Conservation (phyloP, 2,329 filamentous ascomycete genomes). For the Trichoderma afroharzianum region DNA sequence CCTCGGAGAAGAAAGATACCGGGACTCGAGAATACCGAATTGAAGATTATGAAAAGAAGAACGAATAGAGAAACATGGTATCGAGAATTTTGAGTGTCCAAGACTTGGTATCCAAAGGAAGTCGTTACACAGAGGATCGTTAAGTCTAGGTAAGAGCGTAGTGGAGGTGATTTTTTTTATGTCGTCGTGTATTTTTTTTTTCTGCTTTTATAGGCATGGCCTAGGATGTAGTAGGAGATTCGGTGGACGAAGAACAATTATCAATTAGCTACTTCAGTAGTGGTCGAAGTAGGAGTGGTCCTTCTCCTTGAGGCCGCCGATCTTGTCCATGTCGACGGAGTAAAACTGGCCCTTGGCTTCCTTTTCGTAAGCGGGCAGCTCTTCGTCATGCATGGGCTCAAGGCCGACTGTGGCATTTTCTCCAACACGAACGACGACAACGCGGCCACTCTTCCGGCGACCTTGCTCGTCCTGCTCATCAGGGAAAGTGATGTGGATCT, state of each 20-base stretch:
- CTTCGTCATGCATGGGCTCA: constrained; percentile 77
- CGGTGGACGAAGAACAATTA: neutral
- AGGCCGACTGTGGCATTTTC: constrained; percentile 82
- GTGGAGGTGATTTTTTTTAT: neutral
- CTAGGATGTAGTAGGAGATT: neutral
- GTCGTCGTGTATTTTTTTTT: constrained; percentile 6
- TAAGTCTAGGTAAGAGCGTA: constrained; percentile 8
- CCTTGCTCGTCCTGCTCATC: constrained; percentile 88
- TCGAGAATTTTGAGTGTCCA: constrained; percentile 13
- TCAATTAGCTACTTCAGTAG: constrained; percentile 16
- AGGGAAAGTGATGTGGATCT: constrained; percentile 98
- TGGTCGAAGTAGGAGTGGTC: constrained; percentile 44
- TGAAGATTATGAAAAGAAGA: constrained; percentile 7
- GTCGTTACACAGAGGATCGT: constrained; percentile 19
- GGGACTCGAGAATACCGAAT: constrained; percentile 12
- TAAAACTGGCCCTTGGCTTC: constrained; percentile 78
- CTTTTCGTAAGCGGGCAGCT: constrained; percentile 85
- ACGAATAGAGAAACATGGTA: constrained; percentile 16
- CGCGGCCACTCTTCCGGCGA: constrained; percentile 76
- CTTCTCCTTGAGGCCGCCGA: constrained; percentile 94
- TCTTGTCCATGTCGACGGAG: constrained; percentile 89
- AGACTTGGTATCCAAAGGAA: constrained; percentile 18
- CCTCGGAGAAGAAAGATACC: constrained; percentile 1
- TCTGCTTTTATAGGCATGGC: neutral
- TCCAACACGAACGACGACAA: constrained; percentile 87